Conservation (phyloP, 805 yeast species). For the Teunomyces gatunensis region DNA sequence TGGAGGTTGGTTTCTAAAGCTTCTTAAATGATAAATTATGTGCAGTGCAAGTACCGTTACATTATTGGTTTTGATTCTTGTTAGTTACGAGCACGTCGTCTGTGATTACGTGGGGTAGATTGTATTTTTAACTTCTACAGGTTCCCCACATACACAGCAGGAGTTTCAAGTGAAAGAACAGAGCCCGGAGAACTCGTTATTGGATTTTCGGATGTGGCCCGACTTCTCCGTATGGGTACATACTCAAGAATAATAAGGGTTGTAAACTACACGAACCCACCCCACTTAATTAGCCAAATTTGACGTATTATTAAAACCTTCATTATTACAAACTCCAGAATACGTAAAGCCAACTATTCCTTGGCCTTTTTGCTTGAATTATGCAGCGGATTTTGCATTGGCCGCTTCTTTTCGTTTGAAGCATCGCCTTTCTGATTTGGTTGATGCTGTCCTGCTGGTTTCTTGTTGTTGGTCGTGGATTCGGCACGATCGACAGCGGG, state of each 20-base stretch:
- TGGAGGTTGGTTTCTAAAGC: not conserved
- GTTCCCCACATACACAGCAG: not conserved
- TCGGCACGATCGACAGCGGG: constrained; percentile 19
- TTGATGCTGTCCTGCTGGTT: not conserved
- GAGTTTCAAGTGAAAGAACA: too few relatives aligned
- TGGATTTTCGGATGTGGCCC: too few relatives aligned
- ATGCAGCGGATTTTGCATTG: constrained; percentile 1
- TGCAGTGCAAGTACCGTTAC: not conserved
- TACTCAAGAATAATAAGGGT: too few relatives aligned
- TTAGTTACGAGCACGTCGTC: not conserved
- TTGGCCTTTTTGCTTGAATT: constrained; percentile 5
- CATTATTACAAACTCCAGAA: not conserved
- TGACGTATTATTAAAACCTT: not conserved
- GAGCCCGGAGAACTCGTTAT: too few relatives aligned
- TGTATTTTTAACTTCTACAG: not conserved
- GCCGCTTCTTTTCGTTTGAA: constrained; percentile 6
- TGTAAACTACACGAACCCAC: not conserved
- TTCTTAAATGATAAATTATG: not conserved
- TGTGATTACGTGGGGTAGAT: not conserved
- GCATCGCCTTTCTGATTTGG: not conserved
- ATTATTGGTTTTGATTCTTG: not conserved
- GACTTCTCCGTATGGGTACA: too few relatives aligned
- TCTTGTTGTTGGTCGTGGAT: not conserved
- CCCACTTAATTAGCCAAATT: not conserved
- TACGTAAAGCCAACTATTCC: not conserved